Percentiles rank a stretch among this genome's conserved stretches.
These are phyloP conservation scores for Bassia scoparia DNA, from an alignment of 148 eudicot species.

Conservation along the genomic window DNA sequence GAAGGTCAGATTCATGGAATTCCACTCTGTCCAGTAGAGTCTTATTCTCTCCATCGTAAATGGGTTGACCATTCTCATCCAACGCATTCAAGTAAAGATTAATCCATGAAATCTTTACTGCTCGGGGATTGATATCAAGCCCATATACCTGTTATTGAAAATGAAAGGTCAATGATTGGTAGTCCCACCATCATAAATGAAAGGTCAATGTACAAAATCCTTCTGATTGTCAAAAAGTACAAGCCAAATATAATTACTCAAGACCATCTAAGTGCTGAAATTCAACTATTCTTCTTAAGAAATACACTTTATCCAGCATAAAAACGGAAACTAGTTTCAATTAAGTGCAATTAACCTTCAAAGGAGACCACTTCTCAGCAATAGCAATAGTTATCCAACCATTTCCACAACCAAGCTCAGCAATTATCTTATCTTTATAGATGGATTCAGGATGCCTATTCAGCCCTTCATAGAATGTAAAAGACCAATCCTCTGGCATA, in stretches of 20 bases:
- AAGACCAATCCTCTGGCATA: slow-evolving; percentile 98
- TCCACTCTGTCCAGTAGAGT: slow-evolving; percentile 90
- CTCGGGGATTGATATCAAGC: slow-evolving; percentile 97
- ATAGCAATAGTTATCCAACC: slow-evolving; percentile 98
- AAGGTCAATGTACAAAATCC: background rate
- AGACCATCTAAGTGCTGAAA: background rate
- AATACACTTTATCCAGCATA: background rate
- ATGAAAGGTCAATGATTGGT: background rate
- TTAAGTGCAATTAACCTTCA: slow-evolving; percentile 47
- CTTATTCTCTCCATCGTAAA: slow-evolving; percentile 83
- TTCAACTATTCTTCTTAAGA: background rate
- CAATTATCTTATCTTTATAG: slow-evolving; percentile 79
- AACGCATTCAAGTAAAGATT: slow-evolving; percentile 89
- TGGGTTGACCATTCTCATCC: slow-evolving; percentile 82
- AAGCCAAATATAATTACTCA: background rate
- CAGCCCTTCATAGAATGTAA: slow-evolving; percentile 92
- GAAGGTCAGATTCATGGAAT: slow-evolving; percentile 90
- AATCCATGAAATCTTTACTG: slow-evolving; percentile 91
- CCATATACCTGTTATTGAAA: slow-evolving; percentile 71
- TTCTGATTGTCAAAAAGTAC: background rate
- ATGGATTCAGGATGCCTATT: slow-evolving; percentile 94
- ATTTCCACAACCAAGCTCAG: slow-evolving; percentile 99
- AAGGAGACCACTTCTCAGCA: slow-evolving; percentile 94
- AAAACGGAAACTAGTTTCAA: background rate
- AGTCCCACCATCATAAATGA: background rate